Conservation (phyloP, 75 land plant species). For the Ceratopteris richardii region DNA sequence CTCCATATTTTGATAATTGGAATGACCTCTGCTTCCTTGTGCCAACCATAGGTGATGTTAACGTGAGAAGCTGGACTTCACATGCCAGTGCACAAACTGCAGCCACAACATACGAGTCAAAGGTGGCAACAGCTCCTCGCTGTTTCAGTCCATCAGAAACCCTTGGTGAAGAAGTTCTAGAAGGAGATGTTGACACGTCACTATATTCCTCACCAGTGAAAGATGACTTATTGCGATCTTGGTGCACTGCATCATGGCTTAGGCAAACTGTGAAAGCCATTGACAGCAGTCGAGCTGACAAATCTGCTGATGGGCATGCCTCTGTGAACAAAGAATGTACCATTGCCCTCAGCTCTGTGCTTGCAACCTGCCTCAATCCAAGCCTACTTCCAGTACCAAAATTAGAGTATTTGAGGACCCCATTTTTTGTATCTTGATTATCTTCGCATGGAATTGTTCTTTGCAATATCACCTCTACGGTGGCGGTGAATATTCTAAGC, state of each 20-base stretch:
- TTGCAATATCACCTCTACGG: conserved; percentile 73
- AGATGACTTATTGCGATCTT: conserved; percentile 37
- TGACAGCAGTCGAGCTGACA: conserved; percentile 77
- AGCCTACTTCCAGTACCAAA: conserved; percentile 29
- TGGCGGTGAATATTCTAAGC: conserved; percentile 82
- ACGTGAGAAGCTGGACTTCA: conserved; percentile 76
- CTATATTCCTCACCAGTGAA: background rate
- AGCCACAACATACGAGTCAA: conserved; percentile 85
- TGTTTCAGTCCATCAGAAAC: conserved; percentile 20
- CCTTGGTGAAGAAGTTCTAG: background rate
- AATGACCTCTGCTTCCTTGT: background rate
- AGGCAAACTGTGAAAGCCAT: conserved; percentile 82
- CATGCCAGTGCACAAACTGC: conserved; percentile 91
- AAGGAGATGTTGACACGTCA: background rate
- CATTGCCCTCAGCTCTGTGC: conserved; percentile 83
- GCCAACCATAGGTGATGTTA: conserved; percentile 29
- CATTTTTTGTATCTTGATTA: conserved; percentile 20
- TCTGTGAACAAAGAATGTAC: conserved; percentile 78
- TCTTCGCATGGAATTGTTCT: conserved; percentile 65
- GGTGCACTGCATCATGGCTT: conserved; percentile 75
- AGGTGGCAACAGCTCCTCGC: conserved; percentile 79
- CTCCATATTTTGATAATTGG: background rate
- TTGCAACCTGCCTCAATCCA: conserved; percentile 58
- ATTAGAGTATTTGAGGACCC: conserved; percentile 22
- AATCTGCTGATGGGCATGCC: conserved; percentile 64